Conservation (phyloP, 164 flowering plant genomes). For the Stephania japonica region DNA sequence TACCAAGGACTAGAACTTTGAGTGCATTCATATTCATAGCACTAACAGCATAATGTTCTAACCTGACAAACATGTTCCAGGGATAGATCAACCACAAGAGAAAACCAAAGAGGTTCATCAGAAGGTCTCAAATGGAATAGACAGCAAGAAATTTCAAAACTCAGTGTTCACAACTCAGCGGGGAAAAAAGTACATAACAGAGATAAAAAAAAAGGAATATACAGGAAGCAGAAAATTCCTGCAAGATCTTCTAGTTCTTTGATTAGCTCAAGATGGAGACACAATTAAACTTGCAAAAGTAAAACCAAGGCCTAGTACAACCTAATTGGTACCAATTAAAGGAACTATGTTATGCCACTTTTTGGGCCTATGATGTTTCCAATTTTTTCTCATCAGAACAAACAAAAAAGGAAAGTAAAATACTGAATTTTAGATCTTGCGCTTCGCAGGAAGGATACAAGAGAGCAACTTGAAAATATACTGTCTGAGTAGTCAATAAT, state of each 20-base stretch:
- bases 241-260: background rate
- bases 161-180: too few species aligned
- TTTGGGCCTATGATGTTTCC: background rate
- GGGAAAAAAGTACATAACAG: too few species aligned
- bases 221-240: background rate
- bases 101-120: background rate
- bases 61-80: background rate
- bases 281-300: background rate
- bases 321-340: background rate
- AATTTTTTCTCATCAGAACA: background rate
- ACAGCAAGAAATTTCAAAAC: too few species aligned
- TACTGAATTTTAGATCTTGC: background rate
- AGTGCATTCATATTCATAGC: too few species aligned
- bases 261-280: background rate
- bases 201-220: background rate
- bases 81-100: background rate
- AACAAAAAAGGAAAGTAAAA: background rate
- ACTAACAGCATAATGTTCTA: background rate
- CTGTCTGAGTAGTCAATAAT: constrained; percentile 66
- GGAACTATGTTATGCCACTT: background rate
- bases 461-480: constrained; percentile 94
- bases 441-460: constrained; percentile 86
- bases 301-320: background rate
- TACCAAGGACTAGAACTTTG: too few species aligned
- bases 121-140: background rate